Percentiles rank a stretch among this genome's conserved stretches.
Evolutionary conservation across 2,329 filamentous ascomycete genomes (phyloP).

Genomic region (Fusarium compactum): DNA sequence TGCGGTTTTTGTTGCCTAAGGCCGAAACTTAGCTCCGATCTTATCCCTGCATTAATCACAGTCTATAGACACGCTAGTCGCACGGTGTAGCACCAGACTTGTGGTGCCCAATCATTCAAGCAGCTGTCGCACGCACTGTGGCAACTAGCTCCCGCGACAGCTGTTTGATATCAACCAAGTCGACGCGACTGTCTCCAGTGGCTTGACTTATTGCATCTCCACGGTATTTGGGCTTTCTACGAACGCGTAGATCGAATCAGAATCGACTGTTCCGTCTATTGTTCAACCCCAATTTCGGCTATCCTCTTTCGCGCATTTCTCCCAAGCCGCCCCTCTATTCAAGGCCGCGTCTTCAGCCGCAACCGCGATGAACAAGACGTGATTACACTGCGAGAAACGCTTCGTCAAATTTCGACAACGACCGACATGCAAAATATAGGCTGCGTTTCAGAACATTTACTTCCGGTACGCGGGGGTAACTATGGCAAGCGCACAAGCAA

Average conservation of each 20-base stretch:
- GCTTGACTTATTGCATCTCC: constrained; percentile 27
- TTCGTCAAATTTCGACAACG: constrained; percentile 38
- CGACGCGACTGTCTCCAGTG: constrained; percentile 43
- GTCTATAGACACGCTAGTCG: neutral
- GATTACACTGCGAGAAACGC: constrained; percentile 36
- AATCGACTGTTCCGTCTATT: neutral
- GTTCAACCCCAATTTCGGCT: constrained; percentile 4
- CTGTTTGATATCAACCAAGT: constrained; percentile 40
- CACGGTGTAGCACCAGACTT: constrained; percentile 22
- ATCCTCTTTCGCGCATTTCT: constrained; percentile 4
- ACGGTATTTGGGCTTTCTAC: constrained; percentile 12
- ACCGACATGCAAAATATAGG: constrained; percentile 50
- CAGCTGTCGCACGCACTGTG: constrained; percentile 48
- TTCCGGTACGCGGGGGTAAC: constrained; percentile 47
- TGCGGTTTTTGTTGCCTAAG: constrained; percentile 44
- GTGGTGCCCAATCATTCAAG: neutral
- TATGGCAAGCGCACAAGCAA: constrained; percentile 66
- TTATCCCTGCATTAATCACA: constrained; percentile 38
- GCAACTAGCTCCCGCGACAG: constrained; percentile 45
- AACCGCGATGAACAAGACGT: constrained; percentile 44
- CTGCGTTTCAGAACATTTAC: constrained; percentile 25
- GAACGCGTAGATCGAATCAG: constrained; percentile 20
- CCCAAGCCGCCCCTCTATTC: constrained; percentile 20
- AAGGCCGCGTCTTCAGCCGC: constrained; percentile 40
- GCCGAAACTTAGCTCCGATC: constrained; percentile 17